phyloP scores from a whole-genome alignment of 441 rosid species.

The Gossypium schwendimanii region DNA sequence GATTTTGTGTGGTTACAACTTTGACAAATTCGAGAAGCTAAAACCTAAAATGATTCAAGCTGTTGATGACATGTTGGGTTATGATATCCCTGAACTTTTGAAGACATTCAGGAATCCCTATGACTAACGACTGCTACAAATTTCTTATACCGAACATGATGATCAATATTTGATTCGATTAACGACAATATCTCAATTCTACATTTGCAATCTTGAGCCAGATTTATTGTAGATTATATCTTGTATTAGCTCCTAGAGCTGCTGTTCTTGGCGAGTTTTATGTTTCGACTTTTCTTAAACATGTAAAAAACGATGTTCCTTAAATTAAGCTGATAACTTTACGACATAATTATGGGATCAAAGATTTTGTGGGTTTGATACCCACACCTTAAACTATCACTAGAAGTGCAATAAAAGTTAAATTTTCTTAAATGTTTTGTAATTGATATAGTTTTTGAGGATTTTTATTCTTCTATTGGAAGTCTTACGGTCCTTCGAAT shows the following conservation, averaged over 20 bases:
- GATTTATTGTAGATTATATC: not conserved
- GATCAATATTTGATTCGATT: not conserved
- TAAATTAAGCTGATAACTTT: not conserved
- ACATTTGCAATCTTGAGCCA: not conserved
- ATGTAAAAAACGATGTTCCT: not conserved
- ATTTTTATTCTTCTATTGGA: not conserved
- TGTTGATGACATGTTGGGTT: constrained; percentile 86
- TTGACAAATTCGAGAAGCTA: constrained; percentile 82
- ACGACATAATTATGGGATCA: not conserved
- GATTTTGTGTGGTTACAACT: constrained; percentile 61
- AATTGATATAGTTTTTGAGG: not conserved
- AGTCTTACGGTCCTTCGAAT: not conserved
- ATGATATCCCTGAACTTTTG: constrained; percentile 78
- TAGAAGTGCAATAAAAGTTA: not conserved
- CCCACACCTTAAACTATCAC: not conserved
- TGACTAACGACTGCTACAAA: constrained; percentile 21
- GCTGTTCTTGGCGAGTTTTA: not conserved
- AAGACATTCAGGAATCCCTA: constrained; percentile 80
- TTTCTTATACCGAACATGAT: not conserved
- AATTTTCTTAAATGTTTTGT: not conserved
- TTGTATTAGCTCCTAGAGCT: not conserved
- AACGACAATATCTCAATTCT: not conserved
- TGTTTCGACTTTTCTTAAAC: not conserved
- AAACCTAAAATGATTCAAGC: constrained; percentile 84
- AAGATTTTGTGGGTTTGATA: not conserved